Evolutionary conservation across 495 filamentous ascomycete species (phyloP).

Genomic region (Annulohypoxylon maeteangense): DNA sequence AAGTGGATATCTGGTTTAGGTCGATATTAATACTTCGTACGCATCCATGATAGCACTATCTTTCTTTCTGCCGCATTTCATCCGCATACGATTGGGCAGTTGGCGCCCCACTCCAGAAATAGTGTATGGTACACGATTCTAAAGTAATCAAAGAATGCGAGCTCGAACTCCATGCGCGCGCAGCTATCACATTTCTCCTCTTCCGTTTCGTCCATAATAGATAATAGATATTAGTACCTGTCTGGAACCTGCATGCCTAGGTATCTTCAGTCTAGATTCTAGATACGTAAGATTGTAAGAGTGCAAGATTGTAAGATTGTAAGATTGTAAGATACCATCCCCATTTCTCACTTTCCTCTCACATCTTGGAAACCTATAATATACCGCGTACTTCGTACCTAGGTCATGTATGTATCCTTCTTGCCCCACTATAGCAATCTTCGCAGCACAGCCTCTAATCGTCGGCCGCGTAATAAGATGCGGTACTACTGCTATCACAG

Average conservation of each 20-base stretch:
- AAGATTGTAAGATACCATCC: neutral
- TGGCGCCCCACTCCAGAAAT: neutral
- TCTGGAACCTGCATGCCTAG: no score
- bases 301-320: no score
- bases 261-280: no score
- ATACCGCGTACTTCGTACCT: neutral
- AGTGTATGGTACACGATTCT: neutral
- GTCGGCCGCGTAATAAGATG: constrained; percentile 2
- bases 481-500: neutral
- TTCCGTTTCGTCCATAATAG: neutral
- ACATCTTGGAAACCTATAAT: neutral
- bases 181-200: neutral
- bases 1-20: constrained; percentile 9
- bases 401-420: constrained; percentile 9
- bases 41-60: no score
- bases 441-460: neutral
- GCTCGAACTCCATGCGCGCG: neutral
- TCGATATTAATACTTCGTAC: no score
- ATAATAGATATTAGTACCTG: no score
- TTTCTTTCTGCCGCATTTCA: neutral
- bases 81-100: neutral
- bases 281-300: no score
- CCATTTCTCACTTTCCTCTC: neutral
- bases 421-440: constrained; percentile 20
- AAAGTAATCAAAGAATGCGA: constrained; percentile 17